phyloP scores from a whole-genome alignment of 805 yeast species.

The Hanseniaspora lindneri region DNA sequence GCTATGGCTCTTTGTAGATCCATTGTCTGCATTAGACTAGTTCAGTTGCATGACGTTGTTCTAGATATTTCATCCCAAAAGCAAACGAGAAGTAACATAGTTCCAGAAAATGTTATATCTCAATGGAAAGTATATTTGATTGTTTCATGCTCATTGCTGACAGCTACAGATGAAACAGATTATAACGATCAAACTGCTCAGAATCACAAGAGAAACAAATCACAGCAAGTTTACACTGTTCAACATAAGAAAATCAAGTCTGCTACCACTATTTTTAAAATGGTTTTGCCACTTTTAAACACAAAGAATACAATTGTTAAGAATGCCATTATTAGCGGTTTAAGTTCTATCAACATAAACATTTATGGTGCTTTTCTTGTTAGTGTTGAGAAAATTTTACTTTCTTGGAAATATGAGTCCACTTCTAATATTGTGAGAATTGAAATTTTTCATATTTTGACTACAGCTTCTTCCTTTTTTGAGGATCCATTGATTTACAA shows the following conservation, averaged over 20 bases:
- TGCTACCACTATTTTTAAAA: constrained; percentile 75
- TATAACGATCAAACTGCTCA: constrained; percentile 66
- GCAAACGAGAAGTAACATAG: constrained; percentile 27
- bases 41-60: constrained; percentile 67
- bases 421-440: constrained; percentile 40
- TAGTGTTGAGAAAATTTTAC: constrained; percentile 50
- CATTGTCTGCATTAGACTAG: constrained; percentile 76
- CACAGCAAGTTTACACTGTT: constrained; percentile 65
- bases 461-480: constrained; percentile 54
- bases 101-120: constrained; percentile 61
- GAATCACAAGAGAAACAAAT: constrained; percentile 61
- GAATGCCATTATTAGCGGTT: constrained; percentile 80
- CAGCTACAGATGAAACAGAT: constrained; percentile 45
- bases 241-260: constrained; percentile 89
- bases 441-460: constrained; percentile 67
- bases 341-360: constrained; percentile 81
- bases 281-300: constrained; percentile 71
- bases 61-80: constrained; percentile 39
- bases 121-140: constrained; percentile 85
- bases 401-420: constrained; percentile 42
- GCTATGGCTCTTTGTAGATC: constrained; percentile 89
- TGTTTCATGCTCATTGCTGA: constrained; percentile 83
- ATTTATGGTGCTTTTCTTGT: constrained; percentile 74
- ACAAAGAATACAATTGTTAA: constrained; percentile 57
- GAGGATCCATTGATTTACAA: constrained; percentile 38